These are phyloP conservation scores for Purpureocillium lavendulum DNA, from an alignment of 2,329 filamentous ascomycete species.

Conservation along the genomic window DNA sequence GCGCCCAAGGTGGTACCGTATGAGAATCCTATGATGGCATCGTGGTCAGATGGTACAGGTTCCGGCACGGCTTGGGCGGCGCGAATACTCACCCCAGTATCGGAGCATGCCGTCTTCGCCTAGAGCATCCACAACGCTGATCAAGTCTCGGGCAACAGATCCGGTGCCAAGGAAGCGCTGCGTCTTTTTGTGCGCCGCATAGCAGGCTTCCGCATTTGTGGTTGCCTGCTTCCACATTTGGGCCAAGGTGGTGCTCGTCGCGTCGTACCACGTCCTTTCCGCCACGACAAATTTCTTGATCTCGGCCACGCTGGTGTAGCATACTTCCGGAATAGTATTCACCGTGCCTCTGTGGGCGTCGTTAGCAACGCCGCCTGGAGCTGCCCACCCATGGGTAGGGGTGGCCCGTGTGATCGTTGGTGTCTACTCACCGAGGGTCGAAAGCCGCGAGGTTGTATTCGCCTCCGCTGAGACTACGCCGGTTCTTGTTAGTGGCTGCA, in stretches of 20 bases:
- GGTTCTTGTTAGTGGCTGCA: no score
- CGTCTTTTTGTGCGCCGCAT: constrained; percentile 13
- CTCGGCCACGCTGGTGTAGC: constrained; percentile 7
- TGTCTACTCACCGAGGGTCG: constrained; percentile 17
- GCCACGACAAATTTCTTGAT: not conserved
- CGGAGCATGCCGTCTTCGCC: constrained; percentile 26
- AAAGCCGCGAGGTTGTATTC: constrained; percentile 17
- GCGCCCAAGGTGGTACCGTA: constrained; percentile 29
- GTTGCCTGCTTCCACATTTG: constrained; percentile 10
- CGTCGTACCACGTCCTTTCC: constrained; percentile 11
- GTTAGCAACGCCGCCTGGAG: no score
- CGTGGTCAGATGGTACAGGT: no score
- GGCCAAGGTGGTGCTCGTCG: constrained; percentile 9
- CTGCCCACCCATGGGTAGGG: no score
- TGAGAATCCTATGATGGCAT: constrained; percentile 19
- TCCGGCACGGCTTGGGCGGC: no score
- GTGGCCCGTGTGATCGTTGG: no score
- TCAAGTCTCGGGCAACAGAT: constrained; percentile 34
- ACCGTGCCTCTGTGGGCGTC: constrained; percentile 14
- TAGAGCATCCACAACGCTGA: constrained; percentile 33
- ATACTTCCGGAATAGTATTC: constrained; percentile 16
- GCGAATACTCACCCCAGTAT: constrained; percentile 29
- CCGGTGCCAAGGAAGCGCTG: constrained; percentile 31
- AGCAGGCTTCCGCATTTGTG: no score
- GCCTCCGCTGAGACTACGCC: constrained; percentile 12